Evolutionary conservation across 2,329 filamentous ascomycete genomes (phyloP), one percentile per base, ranked within the genome.

Genomic region (Blastomyces gilchristii): DNA sequence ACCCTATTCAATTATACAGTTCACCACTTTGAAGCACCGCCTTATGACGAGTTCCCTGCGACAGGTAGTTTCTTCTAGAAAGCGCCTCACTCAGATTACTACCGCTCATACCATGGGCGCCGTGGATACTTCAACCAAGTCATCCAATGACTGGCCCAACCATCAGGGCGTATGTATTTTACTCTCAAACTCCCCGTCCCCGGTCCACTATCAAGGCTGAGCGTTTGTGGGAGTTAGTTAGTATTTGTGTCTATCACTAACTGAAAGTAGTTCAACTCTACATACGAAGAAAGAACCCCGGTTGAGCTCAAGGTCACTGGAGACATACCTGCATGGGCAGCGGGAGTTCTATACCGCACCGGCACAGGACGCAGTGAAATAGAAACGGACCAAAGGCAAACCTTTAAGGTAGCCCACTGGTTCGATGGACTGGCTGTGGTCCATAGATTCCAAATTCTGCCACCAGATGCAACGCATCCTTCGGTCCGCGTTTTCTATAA

Each of bases 391-490:
- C 79, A 79, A 3, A 84, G 85, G n/a, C 76, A 75, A 16, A 83
- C 80, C 0, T 86, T 86, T 69, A 78, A 80, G 41, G 79, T 87
- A 14, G 83, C 81, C 0, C 89, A 94, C 72, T 94, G 90, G 90
- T 94, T 94, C 68, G 90, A 94, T 71, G 88, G 88, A 6, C 85
- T 91, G 64, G 82, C 85, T 2, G 83, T 89, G 62, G 80, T 85
- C 0, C 88, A 93, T 75, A 85, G 83, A 37, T 93, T 93, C 71
- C 81, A 90, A 63, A 87, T 93, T 41, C 69, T 84, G 2, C 71
- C 81, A 0, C 66, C 79, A 0, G 68, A 71, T 1, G 69, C 74
- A 3, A 67, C 71, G 0, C 63, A 75, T 22, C 69, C 64, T 37
- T 70, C 70, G 5, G 65, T 72, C 11, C 76, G 77, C 43, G 87